A percentile compares a stretch with the other conserved stretches of the same genome.
Conservation (phyloP, 139 green algal species). For the Pycnococcus provasolii region DNA sequence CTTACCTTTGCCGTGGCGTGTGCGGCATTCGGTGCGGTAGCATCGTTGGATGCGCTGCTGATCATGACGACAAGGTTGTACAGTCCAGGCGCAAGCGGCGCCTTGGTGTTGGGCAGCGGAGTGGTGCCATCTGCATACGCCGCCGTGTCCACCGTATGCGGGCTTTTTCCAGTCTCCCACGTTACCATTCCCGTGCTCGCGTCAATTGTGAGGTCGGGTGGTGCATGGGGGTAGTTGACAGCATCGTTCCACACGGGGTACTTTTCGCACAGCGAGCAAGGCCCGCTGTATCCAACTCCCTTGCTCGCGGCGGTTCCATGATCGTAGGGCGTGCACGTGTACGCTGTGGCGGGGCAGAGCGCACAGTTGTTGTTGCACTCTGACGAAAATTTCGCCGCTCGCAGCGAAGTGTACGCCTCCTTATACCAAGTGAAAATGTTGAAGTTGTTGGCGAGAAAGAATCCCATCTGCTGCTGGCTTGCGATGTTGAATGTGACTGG, state of each 20-base stretch:
- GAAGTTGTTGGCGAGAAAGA: slow-evolving; percentile 2
- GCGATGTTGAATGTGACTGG: slow-evolving; percentile 12
- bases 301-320: too few species aligned
- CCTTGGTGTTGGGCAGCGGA: too few species aligned
- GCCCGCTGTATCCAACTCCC: too few species aligned
- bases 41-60: too few species aligned
- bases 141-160: neutral
- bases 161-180: slow-evolving; percentile 20
- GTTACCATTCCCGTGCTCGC: slow-evolving; percentile 13
- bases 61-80: too few species aligned
- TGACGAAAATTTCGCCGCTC: neutral
- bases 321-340: neutral
- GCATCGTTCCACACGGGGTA: slow-evolving; percentile 8
- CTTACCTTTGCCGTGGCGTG: neutral
- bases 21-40: too few species aligned
- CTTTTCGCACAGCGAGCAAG: too few species aligned
- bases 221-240: slow-evolving; percentile 9
- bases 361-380: too few species aligned
- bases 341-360: neutral
- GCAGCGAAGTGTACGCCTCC: neutral
- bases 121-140: too few species aligned
- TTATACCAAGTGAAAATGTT: neutral
- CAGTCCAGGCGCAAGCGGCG: too few species aligned
- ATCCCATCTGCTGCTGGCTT: slow-evolving; percentile 5
- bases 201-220: slow-evolving; percentile 19